A percentile compares a stretch with the other conserved stretches of the same genome.
Evolutionary conservation across 2,329 filamentous ascomycete species (phyloP).

Genomic region (Fusarium coffeatum): DNA sequence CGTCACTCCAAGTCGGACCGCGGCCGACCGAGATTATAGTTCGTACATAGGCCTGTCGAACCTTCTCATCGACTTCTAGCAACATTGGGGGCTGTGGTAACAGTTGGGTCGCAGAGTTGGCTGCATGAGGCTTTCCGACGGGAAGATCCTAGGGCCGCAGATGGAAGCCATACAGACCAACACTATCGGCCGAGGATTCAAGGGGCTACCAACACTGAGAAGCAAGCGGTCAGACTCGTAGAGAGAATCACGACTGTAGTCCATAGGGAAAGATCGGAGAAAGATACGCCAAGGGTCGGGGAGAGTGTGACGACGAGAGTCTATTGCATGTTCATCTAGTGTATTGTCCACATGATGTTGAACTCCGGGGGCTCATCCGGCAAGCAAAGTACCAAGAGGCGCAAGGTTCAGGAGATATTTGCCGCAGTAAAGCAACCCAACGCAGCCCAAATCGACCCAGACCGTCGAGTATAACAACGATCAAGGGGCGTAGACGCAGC

Average conservation of each 20-base stretch:
- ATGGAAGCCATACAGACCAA: conserved; percentile 27
- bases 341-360: conserved; percentile 32
- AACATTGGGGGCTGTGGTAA: conserved; percentile 19
- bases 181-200: conserved; percentile 18
- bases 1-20: conserved; percentile 25
- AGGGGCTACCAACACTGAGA: conserved; percentile 8
- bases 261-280: conserved; percentile 30
- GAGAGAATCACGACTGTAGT: not conserved
- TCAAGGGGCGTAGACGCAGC: conserved; percentile 25
- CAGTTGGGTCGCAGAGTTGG: conserved; percentile 37
- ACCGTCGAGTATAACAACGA: not conserved
- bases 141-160: conserved; percentile 42
- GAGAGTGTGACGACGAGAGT: conserved; percentile 30
- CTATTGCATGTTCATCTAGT: conserved; percentile 40
- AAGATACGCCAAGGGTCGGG: conserved; percentile 18
- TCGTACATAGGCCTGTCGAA: conserved; percentile 14
- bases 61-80: conserved; percentile 6
- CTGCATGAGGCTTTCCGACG: conserved; percentile 41
- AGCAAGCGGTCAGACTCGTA: conserved; percentile 22
- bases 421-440: conserved; percentile 9
- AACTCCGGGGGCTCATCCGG: conserved; percentile 34
- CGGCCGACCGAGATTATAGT: conserved; percentile 17
- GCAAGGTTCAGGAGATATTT: conserved; percentile 31
- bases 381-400: conserved; percentile 26
- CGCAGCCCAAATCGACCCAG: conserved; percentile 12